Base-by-base conservation (phyloP, 768 basidiomycete genomes). In the Agrocybe praecox region DNA sequence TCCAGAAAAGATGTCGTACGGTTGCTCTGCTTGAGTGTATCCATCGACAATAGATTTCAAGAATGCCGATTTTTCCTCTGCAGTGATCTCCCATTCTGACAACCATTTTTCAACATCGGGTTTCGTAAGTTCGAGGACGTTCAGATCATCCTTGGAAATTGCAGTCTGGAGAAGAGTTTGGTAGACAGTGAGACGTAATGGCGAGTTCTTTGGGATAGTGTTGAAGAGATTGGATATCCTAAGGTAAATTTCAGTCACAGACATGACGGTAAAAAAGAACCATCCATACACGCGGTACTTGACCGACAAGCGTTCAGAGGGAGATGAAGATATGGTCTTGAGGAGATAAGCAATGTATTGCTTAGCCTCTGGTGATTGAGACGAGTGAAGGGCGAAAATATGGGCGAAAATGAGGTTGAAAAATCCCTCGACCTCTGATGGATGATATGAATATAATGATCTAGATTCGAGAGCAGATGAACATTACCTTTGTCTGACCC, bases 191-290 rank as follows among this genome's bases (percentile, higher is more conserved):
- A 84, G 72, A 5, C 92, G 86, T 54, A 89, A 74, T 15, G 84
- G 69, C 2, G 91, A 93, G 46, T 73, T 77, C 53, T 83, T 82
- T 22, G 91, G 88, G 12, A 86, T 72, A 11, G 87, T 80, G 65
- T 94, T 93, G 80, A 92, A 93, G 26, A 94, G 71, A 67, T 92
- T 93, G 21, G 92, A 87, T 10, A 94, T 74, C 65, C 92, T 94
- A 19, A 52, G n/a, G 26, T 19, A 26, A 49, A 8, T 19, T 50
- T 61, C 46, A 50, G 45, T 58, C 22, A 33, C 62, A 23, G 36
- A 53, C 19, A 46, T 46, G 36, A 23, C 15, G 49, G 52, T 21
- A 45, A 62, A 58, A 61, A 56, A 45, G 53, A 11, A 40, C 49
- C 44, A 50, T 34, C 69, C 87, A 55, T 64, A 93, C 92, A 92